Base-by-base conservation (phyloP, 495 filamentous ascomycete genomes). In the Aspergillus sclerotiicarbonarius region DNA sequence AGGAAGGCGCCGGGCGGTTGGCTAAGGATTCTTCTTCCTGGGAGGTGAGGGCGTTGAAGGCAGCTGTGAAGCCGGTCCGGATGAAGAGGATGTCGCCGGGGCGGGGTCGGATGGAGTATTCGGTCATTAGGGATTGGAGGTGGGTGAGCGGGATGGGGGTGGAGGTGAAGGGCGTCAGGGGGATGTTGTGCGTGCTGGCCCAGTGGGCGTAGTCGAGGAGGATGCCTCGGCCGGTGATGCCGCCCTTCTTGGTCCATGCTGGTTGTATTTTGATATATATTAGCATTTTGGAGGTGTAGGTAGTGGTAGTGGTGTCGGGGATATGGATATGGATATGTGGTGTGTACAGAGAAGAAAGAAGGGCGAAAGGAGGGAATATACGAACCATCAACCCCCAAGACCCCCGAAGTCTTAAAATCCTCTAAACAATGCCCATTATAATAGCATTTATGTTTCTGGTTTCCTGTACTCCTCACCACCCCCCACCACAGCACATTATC, bases 121-220 rank as follows among this genome's bases (percentile, higher is more conserved):
- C 70, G 6, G 51, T 46, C 16, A 73, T 68, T 7, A 80, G 66
- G n/a, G 69, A 57, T 31, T 77, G 54, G 5, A 86, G 65, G 8
- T 74, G 55, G 0, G 67, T 57, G 16, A 78, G 52, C 0, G 76
- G 65, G 46, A 85, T 81, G 7, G 65, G 57, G 49, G 67, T 64
- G 8, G 65, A 71, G 16, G 60, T 46, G 58, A 84, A 72, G n/a
- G 74, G 65, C 1, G 71, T 67, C 30, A 76, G 65, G 12, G 61
- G 30, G 46, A 71, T 64, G 12, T 67, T 67, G 53, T 83, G 65
- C 13, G 57, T 59, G 21, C 69, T 61, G 9, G 74, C 76, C 79
- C 76, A 89, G 57, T 60, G 73, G 49, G 81, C 76, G 61, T 81
- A 83, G 66, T 82, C 80, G 46, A 86, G 66, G n/a, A 86, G 75